Percentiles rank a stretch among this genome's conserved stretches.
Evolutionary conservation across 345 rosid species (phyloP).

Genomic region (Alliaria petiolata): DNA sequence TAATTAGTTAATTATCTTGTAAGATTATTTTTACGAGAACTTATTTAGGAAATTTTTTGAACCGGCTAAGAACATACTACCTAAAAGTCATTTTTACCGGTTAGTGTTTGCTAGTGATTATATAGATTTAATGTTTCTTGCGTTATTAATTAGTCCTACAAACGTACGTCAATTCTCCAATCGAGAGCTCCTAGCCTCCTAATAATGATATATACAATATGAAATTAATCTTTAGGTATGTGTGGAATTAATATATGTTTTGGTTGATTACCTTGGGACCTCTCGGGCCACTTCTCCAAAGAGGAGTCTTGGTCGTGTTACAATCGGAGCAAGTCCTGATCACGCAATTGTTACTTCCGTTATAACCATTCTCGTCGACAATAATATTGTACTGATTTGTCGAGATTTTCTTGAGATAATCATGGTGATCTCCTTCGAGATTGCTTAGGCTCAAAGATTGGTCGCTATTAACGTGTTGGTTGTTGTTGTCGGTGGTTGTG

Average conservation of each 20-base stretch:
- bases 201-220: not conserved
- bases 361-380: conserved; percentile 31
- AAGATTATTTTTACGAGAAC: not conserved
- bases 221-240: not conserved
- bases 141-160: not conserved
- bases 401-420: conserved; percentile 25
- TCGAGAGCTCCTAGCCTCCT: not conserved
- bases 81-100: not conserved
- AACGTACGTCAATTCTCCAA: not conserved
- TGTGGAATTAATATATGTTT: not conserved
- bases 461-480: not conserved
- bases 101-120: not conserved
- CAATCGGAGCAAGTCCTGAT: conserved; percentile 67
- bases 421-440: not conserved
- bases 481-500: conserved; percentile 27
- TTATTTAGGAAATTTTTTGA: not conserved
- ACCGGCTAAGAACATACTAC: not conserved
- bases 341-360: conserved; percentile 12
- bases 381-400: conserved; percentile 19
- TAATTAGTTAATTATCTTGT: not conserved
- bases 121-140: not conserved
- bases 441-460: not conserved
- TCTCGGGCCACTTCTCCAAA: conserved; percentile 93
- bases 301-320: conserved; percentile 92
- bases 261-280: conserved; percentile 79